Evolutionary conservation across 2,329 filamentous ascomycete genomes (phyloP).

Genomic region (Pseudogymnoascus pannorum): DNA sequence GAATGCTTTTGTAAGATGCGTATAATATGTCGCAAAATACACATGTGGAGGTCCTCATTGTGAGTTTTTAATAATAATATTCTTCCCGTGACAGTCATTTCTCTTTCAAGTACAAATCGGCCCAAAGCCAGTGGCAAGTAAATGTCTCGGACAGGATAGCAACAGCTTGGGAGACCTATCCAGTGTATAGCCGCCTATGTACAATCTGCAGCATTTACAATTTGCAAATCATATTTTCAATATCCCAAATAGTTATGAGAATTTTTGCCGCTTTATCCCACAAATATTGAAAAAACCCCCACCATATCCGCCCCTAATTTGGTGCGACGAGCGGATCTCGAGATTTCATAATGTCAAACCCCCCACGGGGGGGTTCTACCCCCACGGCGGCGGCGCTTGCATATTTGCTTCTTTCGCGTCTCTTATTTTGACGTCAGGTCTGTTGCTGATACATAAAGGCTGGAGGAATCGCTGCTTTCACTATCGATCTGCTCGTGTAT

Average conservation of each 20-base stretch:
- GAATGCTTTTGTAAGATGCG: slow-evolving; percentile 13
- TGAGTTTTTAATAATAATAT: slow-evolving; percentile 30
- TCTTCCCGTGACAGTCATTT: neutral
- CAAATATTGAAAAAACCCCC: neutral
- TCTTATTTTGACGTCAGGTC: slow-evolving; percentile 8
- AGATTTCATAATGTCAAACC: slow-evolving; percentile 6
- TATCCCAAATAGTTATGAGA: neutral
- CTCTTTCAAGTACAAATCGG: neutral
- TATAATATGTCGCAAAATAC: slow-evolving; percentile 37
- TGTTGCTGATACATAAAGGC: slow-evolving; percentile 46
- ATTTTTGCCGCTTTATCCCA: neutral
- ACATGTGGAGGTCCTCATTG: slow-evolving; percentile 49
- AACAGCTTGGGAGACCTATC: neutral
- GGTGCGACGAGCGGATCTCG: slow-evolving; percentile 3
- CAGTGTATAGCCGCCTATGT: too few species aligned
- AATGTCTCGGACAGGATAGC: neutral
- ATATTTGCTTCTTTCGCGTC: slow-evolving; percentile 6
- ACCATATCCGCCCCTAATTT: neutral
- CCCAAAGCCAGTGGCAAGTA: neutral
- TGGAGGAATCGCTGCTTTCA: slow-evolving; percentile 77
- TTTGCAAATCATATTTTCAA: neutral
- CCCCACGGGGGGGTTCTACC: neutral
- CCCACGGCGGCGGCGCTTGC: slow-evolving; percentile 1
- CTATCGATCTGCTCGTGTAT: slow-evolving; percentile 80
- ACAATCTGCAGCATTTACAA: neutral